A percentile compares a stretch with the other conserved stretches of the same genome.
These are phyloP conservation scores for Mucor plumbeus DNA, from an alignment of 371 early-diverging fungal genomes.

Conservation along the genomic window DNA sequence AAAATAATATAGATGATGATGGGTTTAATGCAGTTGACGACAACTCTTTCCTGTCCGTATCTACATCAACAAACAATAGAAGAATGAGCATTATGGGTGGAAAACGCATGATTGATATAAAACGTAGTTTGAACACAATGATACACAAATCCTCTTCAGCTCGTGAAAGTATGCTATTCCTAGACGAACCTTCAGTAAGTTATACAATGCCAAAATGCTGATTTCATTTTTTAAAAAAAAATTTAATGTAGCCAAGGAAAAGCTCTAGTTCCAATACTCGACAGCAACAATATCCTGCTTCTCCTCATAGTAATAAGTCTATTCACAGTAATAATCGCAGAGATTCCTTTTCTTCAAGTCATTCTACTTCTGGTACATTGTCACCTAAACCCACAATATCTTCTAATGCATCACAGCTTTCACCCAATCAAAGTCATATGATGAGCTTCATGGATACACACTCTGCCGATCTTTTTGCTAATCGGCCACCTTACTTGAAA, in stretches of 20 bases:
- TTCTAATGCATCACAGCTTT: constrained; percentile 17
- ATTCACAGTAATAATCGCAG: not conserved
- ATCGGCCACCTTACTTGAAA: constrained; percentile 57
- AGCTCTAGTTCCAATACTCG: constrained; percentile 30
- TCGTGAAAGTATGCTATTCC: constrained; percentile 38
- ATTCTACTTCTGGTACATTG: constrained; percentile 16
- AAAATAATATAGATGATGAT: constrained; percentile 1
- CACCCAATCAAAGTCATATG: constrained; percentile 29
- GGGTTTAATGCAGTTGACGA: too few species aligned
- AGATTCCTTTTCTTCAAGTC: constrained; percentile 24
- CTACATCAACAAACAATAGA: not conserved
- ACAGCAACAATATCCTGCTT: constrained; percentile 2
- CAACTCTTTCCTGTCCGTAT: not conserved
- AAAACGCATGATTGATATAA: constrained; percentile 35
- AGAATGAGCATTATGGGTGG: constrained; percentile 27
- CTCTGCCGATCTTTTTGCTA: constrained; percentile 30
- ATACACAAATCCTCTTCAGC: constrained; percentile 25
- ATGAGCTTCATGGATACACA: constrained; percentile 34
- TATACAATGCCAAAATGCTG: not conserved
- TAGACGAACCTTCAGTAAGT: constrained; percentile 39
- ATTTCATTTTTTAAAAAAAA: not conserved
- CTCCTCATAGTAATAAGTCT: not conserved
- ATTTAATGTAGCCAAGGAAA: constrained; percentile 28
- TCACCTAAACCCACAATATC: constrained; percentile 16
- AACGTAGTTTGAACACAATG: constrained; percentile 39